Evolutionary conservation across 208 protist species (phyloP), one percentile per base, ranked within the genome.

Genomic region (Crithidia mellificae): DNA sequence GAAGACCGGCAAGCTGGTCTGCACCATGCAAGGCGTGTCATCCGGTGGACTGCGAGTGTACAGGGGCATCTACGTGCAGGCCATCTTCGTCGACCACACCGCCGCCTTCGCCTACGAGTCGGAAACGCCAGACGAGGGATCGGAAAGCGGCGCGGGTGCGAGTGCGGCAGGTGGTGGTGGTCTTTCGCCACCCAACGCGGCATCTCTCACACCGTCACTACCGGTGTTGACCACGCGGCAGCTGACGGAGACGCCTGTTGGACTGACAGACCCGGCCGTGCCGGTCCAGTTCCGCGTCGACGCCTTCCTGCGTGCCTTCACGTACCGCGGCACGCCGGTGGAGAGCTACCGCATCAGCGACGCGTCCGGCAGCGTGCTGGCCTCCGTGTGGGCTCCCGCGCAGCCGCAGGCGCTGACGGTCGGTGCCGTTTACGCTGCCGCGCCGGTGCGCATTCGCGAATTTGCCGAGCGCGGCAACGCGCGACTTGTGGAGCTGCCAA

Each of bases 311-410:
- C 85, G 84, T 53, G 55, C 72, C 38, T 91, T 93, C 74, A 66
- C 68, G 25, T 92, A 84, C 71, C 87, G 84, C 49, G 77, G 79
- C 5, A 73, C 68, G 29, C 29, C 61, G n/a, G 86, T 90, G 46
- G 82, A 92, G 46, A 95, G 85, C 72, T 95, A 95, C 70, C 67
- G 68, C n/a, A 83, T 95, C 66, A 74, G 62, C 36, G 90, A 95
- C 46, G 82, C 71, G 29, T 91, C 85, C 2, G 90, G 90, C n/a
- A 73, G 74, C 27, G 88, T 81, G 39, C 63, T 83, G 53, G 83
- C 84, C 27, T 92, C 90, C 1, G 44, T 88, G 19, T 93, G 87
- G 88, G 73, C 78, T 3, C 73, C 72, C 6, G 12, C 41, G 1
- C 24, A 69, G 38, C 64, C 64, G 19, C 63, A 65, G 64, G 25